A percentile compares a stretch with the other conserved stretches of the same genome.
Conservation (phyloP, 1,284 basidiomycete species). For the Boletus albobrunnescens region DNA sequence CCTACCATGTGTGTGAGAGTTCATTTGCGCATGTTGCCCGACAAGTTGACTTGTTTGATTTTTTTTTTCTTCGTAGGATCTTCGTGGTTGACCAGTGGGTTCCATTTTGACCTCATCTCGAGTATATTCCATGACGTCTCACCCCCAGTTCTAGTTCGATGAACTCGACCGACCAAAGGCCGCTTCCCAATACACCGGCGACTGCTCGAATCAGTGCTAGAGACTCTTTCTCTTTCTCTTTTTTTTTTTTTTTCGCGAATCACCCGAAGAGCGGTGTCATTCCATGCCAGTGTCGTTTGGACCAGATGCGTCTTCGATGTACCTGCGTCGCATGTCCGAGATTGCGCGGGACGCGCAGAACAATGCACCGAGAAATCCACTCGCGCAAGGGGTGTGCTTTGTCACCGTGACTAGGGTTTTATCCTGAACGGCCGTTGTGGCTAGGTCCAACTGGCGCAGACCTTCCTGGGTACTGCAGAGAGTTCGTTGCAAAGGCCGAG, state of each 20-base stretch:
- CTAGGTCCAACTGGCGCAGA: constrained; percentile 53
- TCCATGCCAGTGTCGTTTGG: constrained; percentile 62
- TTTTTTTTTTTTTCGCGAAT: too few relatives aligned
- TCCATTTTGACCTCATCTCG: background rate
- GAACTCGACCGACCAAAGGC: constrained; percentile 33
- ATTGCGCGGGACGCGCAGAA: constrained; percentile 50
- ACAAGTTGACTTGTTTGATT: constrained; percentile 4
- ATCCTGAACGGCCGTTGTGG: background rate
- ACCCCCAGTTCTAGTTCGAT: constrained; percentile 54
- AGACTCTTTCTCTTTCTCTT: background rate
- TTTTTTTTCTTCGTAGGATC: constrained; percentile 23
- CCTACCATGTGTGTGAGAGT: constrained; percentile 27
- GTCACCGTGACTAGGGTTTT: constrained; percentile 20
- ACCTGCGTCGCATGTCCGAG: constrained; percentile 50
- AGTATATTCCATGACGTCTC: too few relatives aligned
- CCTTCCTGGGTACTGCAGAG: constrained; percentile 60
- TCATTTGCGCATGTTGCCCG: too few relatives aligned
- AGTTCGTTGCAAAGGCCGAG: constrained; percentile 56
- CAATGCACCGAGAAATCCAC: constrained; percentile 43
- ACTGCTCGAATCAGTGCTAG: constrained; percentile 36
- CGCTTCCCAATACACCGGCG: constrained; percentile 38
- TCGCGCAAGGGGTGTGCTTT: too few relatives aligned
- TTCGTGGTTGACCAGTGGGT: constrained; percentile 29
- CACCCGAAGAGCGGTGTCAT: constrained; percentile 53
- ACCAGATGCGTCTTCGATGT: constrained; percentile 29